A percentile compares a stretch with the other conserved stretches of the same genome.
Conservation (phyloP, 169 alveolate genomes). For the Theileria parva region DNA sequence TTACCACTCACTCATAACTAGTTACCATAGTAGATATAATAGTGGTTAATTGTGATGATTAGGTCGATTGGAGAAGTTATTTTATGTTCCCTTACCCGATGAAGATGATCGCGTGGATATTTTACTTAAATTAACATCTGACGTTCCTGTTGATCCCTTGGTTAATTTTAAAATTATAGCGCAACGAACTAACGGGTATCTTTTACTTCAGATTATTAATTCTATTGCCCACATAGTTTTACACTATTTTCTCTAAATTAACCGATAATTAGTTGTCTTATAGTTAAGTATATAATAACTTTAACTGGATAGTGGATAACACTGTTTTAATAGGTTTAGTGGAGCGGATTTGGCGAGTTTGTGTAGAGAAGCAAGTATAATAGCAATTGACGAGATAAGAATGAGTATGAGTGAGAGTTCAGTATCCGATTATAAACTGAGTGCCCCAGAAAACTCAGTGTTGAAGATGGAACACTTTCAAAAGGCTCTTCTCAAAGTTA, state of each 20-base stretch:
- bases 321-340: constrained; percentile 66
- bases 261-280: no score
- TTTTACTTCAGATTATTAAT: not conserved
- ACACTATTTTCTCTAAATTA: no score
- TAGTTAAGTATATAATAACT: no score
- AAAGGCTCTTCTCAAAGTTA: constrained; percentile 49
- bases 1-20: constrained; percentile 1
- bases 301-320: not conserved
- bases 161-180: constrained; percentile 77
- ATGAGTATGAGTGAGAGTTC: not conserved
- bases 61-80: constrained; percentile 72
- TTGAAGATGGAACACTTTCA: constrained; percentile 31
- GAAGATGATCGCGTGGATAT: constrained; percentile 89
- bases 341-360: constrained; percentile 96
- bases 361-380: constrained; percentile 91
- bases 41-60: constrained; percentile 3
- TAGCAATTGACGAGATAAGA: constrained; percentile 76
- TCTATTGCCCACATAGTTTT: not conserved
- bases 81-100: constrained; percentile 97
- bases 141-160: constrained; percentile 84
- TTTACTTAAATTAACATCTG: constrained; percentile 83
- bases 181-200: constrained; percentile 82
- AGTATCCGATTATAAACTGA: not conserved
- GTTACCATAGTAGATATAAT: not conserved
- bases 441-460: constrained; percentile 44